Evolutionary conservation across 2,329 filamentous ascomycete genomes (phyloP).

Genomic region (Colletotrichum sp.): DNA sequence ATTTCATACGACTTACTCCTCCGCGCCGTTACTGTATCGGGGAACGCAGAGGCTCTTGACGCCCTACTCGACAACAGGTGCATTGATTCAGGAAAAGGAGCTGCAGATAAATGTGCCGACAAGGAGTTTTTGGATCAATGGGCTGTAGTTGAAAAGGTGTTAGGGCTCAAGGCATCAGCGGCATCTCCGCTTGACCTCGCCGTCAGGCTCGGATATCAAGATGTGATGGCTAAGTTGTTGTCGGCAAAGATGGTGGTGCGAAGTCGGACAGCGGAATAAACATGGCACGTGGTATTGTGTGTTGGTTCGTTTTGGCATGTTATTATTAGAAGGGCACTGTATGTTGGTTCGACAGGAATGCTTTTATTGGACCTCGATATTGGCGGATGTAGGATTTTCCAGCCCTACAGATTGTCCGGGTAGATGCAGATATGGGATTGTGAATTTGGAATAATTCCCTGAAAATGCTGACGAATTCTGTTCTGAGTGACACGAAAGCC

Average conservation of each 20-base stretch:
- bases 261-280: neutral
- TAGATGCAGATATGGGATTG: neutral
- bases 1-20: too few species aligned
- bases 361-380: neutral
- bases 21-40: too few species aligned
- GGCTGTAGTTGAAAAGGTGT: neutral
- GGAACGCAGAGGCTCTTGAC: too few species aligned
- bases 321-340: neutral
- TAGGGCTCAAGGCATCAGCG: neutral
- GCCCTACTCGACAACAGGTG: too few species aligned
- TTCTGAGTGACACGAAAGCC: fast-evolving
- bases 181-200: neutral
- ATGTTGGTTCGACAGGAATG: neutral
- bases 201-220: neutral
- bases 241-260: fast-evolving
- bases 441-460: neutral
- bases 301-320: neutral
- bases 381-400: neutral
- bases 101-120: too few species aligned
- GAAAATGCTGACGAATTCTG: neutral
- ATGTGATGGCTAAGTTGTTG: neutral
- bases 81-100: too few species aligned
- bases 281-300: fast-evolving
- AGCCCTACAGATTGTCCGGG: neutral
- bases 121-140: too few species aligned